phyloP scores from a whole-genome alignment of 257 asterid species.

The Penstemon barbatus region DNA sequence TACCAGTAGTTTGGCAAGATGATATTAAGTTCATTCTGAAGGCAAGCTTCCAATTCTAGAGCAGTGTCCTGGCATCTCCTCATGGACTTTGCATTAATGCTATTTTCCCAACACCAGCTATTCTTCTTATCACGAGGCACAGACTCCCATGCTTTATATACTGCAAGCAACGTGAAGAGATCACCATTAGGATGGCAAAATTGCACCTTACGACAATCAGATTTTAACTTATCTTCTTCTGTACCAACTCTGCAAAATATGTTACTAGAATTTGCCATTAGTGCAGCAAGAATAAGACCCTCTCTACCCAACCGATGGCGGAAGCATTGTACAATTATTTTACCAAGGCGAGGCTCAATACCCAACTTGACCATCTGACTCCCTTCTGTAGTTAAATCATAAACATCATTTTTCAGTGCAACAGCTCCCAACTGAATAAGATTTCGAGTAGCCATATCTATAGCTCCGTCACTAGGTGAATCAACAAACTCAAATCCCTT shows the following conservation, averaged over 20 bases:
- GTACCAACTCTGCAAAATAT: conserved; percentile 91
- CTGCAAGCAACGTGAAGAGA: conserved; percentile 90
- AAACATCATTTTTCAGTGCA: conserved; percentile 36
- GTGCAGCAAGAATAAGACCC: conserved; percentile 92
- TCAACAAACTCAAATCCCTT: conserved; percentile 79
- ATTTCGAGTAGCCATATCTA: conserved; percentile 72
- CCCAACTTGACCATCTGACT: conserved; percentile 77
- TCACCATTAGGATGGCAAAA: conserved; percentile 89
- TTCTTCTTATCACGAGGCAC: conserved; percentile 54
- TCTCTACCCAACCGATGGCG: conserved; percentile 63
- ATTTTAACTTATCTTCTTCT: conserved; percentile 60
- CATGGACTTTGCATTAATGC: conserved; percentile 91
- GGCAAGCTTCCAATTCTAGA: conserved; percentile 70
- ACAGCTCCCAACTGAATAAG: conserved; percentile 82
- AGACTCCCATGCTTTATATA: conserved; percentile 81
- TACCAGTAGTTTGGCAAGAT: conserved; percentile 77
- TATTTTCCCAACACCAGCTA: conserved; percentile 91
- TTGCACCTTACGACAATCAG: conserved; percentile 84
- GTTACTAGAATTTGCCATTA: conserved; percentile 87
- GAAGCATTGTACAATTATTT: conserved; percentile 68
- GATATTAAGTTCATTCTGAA: conserved; percentile 61
- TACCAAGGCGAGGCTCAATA: conserved; percentile 90
- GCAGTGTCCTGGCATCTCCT: conserved; percentile 84
- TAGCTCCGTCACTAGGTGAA: conserved; percentile 68
- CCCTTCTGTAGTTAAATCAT: conserved; percentile 65